A percentile compares a stretch with the other conserved stretches of the same genome.
phyloP scores from a whole-genome alignment of 257 asterid genomes.

The Hygrophila difformis region DNA sequence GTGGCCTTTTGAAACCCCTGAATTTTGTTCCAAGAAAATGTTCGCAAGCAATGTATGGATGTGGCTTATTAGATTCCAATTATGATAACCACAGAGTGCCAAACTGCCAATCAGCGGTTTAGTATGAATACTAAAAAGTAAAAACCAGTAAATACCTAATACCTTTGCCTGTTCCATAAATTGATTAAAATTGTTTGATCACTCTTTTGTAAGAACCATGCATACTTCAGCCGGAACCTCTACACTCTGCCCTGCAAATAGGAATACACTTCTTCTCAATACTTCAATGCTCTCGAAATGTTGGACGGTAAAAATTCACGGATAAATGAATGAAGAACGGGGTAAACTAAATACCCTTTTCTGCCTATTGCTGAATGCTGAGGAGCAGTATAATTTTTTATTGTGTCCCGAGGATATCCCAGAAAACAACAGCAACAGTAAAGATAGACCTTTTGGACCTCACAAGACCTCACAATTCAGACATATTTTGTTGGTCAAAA shows the following conservation, averaged over 20 bases:
- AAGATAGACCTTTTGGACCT: too few relatives aligned
- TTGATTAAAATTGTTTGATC: slow-evolving; percentile 57
- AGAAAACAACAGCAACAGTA: too few relatives aligned
- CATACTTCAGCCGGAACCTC: slow-evolving; percentile 85
- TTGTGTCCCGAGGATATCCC: too few relatives aligned
- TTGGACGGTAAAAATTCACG: slow-evolving; percentile 9
- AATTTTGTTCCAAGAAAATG: background rate
- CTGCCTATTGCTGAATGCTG: too few relatives aligned
- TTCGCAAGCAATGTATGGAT: background rate
- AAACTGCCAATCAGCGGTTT: too few relatives aligned
- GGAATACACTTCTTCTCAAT: too few relatives aligned
- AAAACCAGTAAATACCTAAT: slow-evolving; percentile 31
- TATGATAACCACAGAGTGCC: background rate
- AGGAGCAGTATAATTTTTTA: too few relatives aligned
- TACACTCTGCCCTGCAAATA: slow-evolving; percentile 51
- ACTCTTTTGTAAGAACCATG: slow-evolving; percentile 31
- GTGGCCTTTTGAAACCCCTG: background rate
- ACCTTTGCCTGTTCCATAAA: slow-evolving; percentile 74
- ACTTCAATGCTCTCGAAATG: too few relatives aligned
- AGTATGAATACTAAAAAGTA: background rate
- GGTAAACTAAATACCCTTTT: background rate
- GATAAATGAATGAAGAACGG: background rate
- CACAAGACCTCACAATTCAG: too few relatives aligned
- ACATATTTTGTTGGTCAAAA: too few relatives aligned
- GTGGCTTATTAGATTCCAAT: background rate